Evolutionary conservation across 2,329 filamentous ascomycete species (phyloP).

Genomic region (Sclerotinia subarctica): DNA sequence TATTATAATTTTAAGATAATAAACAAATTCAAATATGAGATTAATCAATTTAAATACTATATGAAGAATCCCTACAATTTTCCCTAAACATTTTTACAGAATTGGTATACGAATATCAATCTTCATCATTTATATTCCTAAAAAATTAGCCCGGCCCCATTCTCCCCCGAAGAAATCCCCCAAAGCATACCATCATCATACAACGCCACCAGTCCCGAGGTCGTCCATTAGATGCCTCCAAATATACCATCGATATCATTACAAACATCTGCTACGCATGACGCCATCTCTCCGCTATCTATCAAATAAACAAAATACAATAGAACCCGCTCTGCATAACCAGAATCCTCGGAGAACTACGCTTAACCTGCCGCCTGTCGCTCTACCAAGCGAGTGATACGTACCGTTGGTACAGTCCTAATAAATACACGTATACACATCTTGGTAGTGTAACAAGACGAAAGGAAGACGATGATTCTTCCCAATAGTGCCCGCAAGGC

Average conservation of each 20-base stretch:
- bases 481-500: background rate
- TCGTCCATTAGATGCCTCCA: background rate
- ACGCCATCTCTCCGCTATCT: background rate
- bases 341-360: no score
- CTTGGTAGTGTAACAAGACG: background rate
- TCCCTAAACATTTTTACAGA: background rate
- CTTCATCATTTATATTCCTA: background rate
- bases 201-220: background rate
- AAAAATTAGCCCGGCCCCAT: background rate
- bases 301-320: background rate
- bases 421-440: background rate
- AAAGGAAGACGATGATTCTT: background rate
- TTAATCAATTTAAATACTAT: no score
- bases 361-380: background rate
- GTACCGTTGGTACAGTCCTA: background rate
- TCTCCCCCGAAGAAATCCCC: background rate
- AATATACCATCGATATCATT: background rate
- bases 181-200: background rate
- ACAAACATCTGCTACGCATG: conserved; percentile 1
- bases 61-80: background rate
- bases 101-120: background rate
- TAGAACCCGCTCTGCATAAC: background rate
- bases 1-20: no score
- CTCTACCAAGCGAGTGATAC: background rate
- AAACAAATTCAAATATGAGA: no score